These are phyloP conservation scores for Colletotrichum sp. DNA, from an alignment of 2,329 filamentous ascomycete genomes.

Conservation along the genomic window DNA sequence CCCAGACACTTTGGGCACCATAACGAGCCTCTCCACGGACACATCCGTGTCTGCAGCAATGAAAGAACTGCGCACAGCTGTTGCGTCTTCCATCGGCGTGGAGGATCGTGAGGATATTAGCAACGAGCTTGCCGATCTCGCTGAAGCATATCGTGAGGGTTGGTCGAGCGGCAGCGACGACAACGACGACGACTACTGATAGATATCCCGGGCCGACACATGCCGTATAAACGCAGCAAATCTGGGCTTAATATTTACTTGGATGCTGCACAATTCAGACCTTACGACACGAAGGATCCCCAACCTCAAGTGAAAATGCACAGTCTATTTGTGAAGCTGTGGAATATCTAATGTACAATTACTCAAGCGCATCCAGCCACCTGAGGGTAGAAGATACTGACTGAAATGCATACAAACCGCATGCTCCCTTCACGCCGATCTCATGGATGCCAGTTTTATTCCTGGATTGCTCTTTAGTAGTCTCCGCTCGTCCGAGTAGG, in stretches of 20 bases:
- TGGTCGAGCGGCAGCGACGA: constrained; percentile 81
- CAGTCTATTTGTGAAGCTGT: neutral
- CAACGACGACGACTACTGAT: constrained; percentile 48
- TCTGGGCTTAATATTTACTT: neutral
- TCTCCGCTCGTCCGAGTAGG: neutral
- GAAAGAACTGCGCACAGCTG: constrained; percentile 67
- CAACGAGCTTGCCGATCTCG: constrained; percentile 81
- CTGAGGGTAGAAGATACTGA: neutral
- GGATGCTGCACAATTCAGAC: neutral
- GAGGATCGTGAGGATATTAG: constrained; percentile 86
- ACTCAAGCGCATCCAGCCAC: neutral
- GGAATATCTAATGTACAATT: constrained; percentile 4
- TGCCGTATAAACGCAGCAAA: neutral
- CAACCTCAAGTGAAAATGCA: neutral
- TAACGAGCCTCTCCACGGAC: constrained; percentile 73
- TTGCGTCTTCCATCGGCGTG: constrained; percentile 65
- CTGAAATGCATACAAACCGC: neutral
- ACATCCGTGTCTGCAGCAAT: constrained; percentile 73
- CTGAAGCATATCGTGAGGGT: constrained; percentile 87
- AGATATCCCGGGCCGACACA: neutral
- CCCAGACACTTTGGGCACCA: constrained; percentile 48
- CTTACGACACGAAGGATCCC: neutral
- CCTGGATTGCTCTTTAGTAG: constrained; percentile 18
- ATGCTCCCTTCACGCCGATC: neutral
- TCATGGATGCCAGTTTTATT: neutral